Percentiles rank a stretch among this genome's conserved stretches.
phyloP scores from a whole-genome alignment of 2,329 filamentous ascomycete genomes.

The Hymenoscyphus fructigenus region DNA sequence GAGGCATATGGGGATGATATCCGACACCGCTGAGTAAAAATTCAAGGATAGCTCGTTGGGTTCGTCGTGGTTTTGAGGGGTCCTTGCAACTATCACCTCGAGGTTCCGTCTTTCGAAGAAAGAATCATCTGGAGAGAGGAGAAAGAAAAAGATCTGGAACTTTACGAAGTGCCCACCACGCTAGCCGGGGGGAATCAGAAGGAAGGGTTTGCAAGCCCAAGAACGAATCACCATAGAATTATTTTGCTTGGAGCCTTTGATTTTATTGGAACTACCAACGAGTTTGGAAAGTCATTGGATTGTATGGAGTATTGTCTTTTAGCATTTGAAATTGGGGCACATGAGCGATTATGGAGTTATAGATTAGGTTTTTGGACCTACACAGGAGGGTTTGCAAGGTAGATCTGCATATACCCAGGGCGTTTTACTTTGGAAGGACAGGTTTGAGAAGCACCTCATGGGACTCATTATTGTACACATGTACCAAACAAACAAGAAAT shows the following conservation, averaged over 20 bases:
- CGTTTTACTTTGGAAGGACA: not conserved
- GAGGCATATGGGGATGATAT: slow-evolving; percentile 11
- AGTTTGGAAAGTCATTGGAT: not conserved
- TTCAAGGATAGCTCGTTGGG: slow-evolving; percentile 14
- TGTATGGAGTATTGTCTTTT: slow-evolving; percentile 1
- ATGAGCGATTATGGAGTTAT: slow-evolving; percentile 2
- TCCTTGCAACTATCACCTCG: slow-evolving; percentile 11
- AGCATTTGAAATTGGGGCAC: not conserved
- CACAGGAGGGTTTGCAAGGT: not conserved
- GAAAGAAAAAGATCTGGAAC: not conserved
- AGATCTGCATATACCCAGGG: not conserved
- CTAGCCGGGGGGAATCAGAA: not conserved
- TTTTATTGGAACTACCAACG: not conserved
- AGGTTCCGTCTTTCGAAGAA: slow-evolving; percentile 11
- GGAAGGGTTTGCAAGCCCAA: too few species aligned
- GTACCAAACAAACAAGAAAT: not conserved
- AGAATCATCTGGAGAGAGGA: not conserved
- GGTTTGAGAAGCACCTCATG: not conserved
- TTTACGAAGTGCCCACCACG: slow-evolving; percentile 10
- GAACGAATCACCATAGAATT: too few species aligned
- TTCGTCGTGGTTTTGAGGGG: slow-evolving; percentile 8
- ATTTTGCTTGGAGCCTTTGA: not conserved
- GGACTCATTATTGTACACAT: not conserved
- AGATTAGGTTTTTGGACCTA: not conserved
- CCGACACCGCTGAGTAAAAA: slow-evolving; percentile 14